Conservation (phyloP, 148 eudicot species). For the Vaccinium vitisidaea region DNA sequence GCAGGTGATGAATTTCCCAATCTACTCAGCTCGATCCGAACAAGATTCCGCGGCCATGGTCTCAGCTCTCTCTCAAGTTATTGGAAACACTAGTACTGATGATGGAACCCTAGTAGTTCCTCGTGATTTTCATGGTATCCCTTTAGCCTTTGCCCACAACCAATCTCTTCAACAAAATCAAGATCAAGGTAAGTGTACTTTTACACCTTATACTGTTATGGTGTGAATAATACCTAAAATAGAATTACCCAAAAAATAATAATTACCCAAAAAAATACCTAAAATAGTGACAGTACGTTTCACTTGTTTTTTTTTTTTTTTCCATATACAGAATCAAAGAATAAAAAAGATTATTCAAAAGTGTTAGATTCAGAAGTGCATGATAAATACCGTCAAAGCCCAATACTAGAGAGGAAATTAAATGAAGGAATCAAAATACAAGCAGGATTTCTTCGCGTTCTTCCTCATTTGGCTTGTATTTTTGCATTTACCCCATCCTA, state of each 20-base stretch:
- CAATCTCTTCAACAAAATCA: constrained; percentile 14
- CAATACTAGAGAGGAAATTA: too few species aligned
- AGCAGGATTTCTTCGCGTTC: background rate
- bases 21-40: constrained; percentile 50
- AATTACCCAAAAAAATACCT: too few species aligned
- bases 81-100: constrained; percentile 21
- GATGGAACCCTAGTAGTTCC: background rate
- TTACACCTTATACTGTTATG: too few species aligned
- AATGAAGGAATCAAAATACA: too few species aligned
- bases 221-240: too few species aligned
- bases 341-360: background rate
- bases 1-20: constrained; percentile 25
- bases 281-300: background rate
- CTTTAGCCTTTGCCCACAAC: background rate
- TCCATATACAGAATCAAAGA: background rate
- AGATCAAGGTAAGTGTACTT: constrained; percentile 21
- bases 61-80: constrained; percentile 58
- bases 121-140: background rate
- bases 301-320: background rate
- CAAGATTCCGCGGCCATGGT: constrained; percentile 63
- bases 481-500: too few species aligned
- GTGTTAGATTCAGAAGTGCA: background rate
- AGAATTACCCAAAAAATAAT: too few species aligned
- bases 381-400: background rate
- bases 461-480: background rate